Evolutionary conservation across 441 rosid species (phyloP).

Genomic region (Arabidopsis hybrid): DNA sequence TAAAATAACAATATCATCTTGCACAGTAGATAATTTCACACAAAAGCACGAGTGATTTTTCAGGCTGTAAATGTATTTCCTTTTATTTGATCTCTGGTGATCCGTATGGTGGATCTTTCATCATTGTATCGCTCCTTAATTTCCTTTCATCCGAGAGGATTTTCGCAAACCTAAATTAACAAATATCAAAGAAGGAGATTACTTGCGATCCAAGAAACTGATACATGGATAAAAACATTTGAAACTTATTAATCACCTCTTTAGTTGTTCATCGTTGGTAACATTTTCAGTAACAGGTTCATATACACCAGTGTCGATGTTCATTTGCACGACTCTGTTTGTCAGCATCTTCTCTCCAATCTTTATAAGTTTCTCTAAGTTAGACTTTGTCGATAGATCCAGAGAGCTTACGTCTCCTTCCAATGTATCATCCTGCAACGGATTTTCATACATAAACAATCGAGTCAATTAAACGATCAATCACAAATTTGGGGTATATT

Average conservation of each 20-base stretch:
- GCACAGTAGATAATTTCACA: too few relatives aligned
- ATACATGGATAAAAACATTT: background rate
- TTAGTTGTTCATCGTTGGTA: constrained; percentile 9
- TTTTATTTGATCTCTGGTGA: too few relatives aligned
- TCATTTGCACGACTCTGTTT: background rate
- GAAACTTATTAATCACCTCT: background rate
- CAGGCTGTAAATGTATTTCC: too few relatives aligned
- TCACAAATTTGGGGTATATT: background rate
- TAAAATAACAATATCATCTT: too few relatives aligned
- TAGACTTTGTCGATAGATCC: background rate
- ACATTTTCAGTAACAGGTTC: background rate
- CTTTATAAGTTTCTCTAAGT: background rate
- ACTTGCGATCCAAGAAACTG: background rate
- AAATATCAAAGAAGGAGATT: background rate
- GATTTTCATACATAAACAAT: background rate
- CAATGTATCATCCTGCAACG: constrained; percentile 3
- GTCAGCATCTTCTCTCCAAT: background rate
- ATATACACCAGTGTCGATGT: background rate
- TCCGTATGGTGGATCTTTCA: too few relatives aligned
- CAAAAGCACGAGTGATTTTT: too few relatives aligned
- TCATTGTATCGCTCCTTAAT: background rate
- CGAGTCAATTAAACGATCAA: background rate
- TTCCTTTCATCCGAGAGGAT: constrained; percentile 7
- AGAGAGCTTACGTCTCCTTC: background rate
- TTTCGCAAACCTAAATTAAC: constrained; percentile 5